phyloP scores from a whole-genome alignment of 106 monocot species.

The Dioscorea alata region DNA sequence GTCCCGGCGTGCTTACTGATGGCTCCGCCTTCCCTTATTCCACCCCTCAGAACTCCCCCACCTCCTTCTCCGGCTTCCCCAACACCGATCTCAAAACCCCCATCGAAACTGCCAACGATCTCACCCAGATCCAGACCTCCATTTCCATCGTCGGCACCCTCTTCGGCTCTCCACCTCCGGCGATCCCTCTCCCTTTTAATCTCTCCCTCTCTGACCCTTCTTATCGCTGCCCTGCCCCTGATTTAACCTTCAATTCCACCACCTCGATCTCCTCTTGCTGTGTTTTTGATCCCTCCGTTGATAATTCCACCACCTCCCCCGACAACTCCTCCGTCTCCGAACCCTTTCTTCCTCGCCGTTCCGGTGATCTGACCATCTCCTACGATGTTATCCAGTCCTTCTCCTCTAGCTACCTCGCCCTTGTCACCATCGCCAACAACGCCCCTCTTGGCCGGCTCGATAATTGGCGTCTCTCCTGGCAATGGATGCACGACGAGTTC shows the following conservation, averaged over 20 bases:
- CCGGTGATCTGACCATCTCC: slow-evolving; percentile 69
- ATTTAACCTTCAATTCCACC: neutral
- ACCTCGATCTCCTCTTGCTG: slow-evolving; percentile 17
- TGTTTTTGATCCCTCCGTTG: slow-evolving; percentile 9
- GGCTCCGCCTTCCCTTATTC: slow-evolving; percentile 59
- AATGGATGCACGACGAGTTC: slow-evolving; percentile 76
- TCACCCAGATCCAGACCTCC: slow-evolving; percentile 44
- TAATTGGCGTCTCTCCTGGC: slow-evolving; percentile 79
- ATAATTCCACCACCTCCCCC: slow-evolving; percentile 4
- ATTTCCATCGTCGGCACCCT: slow-evolving; percentile 55
- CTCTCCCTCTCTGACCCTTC: slow-evolving; percentile 42
- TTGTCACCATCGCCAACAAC: slow-evolving; percentile 55
- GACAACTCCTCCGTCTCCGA: slow-evolving; percentile 3
- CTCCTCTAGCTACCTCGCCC: slow-evolving; percentile 62
- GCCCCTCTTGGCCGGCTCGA: slow-evolving; percentile 71
- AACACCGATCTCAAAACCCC: slow-evolving; percentile 73
- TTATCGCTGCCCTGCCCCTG: slow-evolving; percentile 37
- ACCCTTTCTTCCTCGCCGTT: slow-evolving; percentile 34
- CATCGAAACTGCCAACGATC: slow-evolving; percentile 80
- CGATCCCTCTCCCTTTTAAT: slow-evolving; percentile 29
- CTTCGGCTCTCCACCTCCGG: slow-evolving; percentile 34
- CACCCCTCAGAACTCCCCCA: slow-evolving; percentile 28
- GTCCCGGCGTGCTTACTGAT: slow-evolving; percentile 48
- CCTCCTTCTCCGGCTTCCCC: slow-evolving; percentile 71
- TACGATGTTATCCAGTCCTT: slow-evolving; percentile 78